Conservation (phyloP, 2,329 filamentous ascomycete species). For the Colletotrichum siamense region DNA sequence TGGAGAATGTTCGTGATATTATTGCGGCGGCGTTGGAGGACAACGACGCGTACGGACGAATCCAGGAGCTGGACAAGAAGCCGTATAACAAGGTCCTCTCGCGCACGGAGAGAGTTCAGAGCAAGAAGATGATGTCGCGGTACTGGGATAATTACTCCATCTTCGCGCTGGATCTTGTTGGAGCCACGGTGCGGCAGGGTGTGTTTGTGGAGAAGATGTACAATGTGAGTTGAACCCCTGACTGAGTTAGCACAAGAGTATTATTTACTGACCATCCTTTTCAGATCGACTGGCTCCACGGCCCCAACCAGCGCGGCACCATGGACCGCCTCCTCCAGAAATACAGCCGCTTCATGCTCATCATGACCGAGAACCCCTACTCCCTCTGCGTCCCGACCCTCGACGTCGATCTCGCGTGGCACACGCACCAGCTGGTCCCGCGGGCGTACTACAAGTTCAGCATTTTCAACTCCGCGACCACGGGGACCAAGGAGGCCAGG, state of each 20-base stretch:
- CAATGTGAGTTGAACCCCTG: conserved; percentile 34
- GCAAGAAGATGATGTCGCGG: conserved; percentile 72
- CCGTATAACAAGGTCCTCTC: conserved; percentile 29
- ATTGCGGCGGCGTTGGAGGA: conserved; percentile 53
- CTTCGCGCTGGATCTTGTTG: conserved; percentile 69
- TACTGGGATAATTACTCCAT: conserved; percentile 73
- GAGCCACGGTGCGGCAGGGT: conserved; percentile 70
- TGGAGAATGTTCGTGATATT: conserved; percentile 55
- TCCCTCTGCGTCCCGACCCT: conserved; percentile 71
- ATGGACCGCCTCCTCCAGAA: conserved; percentile 70
- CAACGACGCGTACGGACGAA: background rate
- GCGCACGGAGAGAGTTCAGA: conserved; percentile 14
- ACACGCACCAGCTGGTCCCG: conserved; percentile 79
- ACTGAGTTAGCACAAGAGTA: fast-evolving
- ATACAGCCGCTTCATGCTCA: conserved; percentile 66
- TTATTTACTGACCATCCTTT: background rate
- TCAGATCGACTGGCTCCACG: conserved; percentile 77
- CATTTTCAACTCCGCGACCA: conserved; percentile 25
- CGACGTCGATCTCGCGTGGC: conserved; percentile 79
- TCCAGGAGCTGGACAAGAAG: background rate
- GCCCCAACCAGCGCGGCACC: conserved; percentile 66
- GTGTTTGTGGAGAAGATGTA: conserved; percentile 77
- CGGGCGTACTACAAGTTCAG: conserved; percentile 66
- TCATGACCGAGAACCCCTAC: conserved; percentile 56
- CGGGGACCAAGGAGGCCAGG: conserved; percentile 40